Base-by-base conservation (phyloP, 192 early-diverging fungal species). In the Geranomyces variabilis region DNA sequence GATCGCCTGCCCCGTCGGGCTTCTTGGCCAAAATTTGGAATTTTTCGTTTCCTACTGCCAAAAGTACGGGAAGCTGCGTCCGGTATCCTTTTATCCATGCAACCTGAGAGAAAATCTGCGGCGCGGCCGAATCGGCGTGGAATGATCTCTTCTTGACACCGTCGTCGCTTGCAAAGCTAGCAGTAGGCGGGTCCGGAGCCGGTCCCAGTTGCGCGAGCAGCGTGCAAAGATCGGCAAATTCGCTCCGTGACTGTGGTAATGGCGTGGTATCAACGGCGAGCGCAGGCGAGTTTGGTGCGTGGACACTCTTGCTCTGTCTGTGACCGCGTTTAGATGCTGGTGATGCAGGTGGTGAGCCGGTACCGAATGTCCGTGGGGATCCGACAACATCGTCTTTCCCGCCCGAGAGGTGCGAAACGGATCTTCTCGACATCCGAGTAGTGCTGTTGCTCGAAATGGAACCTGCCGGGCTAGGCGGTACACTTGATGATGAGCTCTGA, bases 171-270 rank as follows among this genome's bases (percentile, higher is more conserved):
- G 41, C 63, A 6, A 9, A 17, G 15, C 13, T n/a, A 36, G 63
- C 63, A 3, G 17, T 7, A 21, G 79, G 66, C n/a, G 76, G 78
- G 26, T 94, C 91, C 12, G 93, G 87, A 8, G 92, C 90, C 46
- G 92, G 90, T n/a, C 95, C 96, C 12, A 98, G 81, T 67, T 93
- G 92, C 19, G 92, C 89, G 58, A 98, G 75, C 28, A 98, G 73
- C 51, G 89, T 92, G 5, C 93, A 92, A 1, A 98, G 84, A 53
- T 90, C 91, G 48, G 90, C 89, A 75, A 93, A 93, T 22, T 86
- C 72, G 57, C 19, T 45, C 9, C 41, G 33, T 19, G 15, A 24
- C 15, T n/a, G 51, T 17, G 58, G 58, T 60, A 33, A 19, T 28
- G 58, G 19, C 5, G 58, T 8, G 15, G 24, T 28, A 19, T 28